Conservation (phyloP, 179 eudicot species). For the Nepenthes alata region DNA sequence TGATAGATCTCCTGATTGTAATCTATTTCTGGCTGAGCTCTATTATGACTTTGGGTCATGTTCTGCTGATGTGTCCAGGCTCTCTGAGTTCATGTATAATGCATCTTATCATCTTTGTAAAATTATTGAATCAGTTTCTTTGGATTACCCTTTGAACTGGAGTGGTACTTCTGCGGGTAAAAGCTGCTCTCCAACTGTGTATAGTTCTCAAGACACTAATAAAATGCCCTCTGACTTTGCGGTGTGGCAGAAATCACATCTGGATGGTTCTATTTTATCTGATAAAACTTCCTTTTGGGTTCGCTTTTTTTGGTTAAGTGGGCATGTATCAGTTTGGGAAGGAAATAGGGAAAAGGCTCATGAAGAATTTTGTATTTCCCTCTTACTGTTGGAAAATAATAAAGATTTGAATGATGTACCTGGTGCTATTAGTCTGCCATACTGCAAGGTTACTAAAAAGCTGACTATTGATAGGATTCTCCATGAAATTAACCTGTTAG, state of each 20-base stretch:
- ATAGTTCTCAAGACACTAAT: constrained; percentile 17
- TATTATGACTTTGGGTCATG: constrained; percentile 61
- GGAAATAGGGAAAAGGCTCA: constrained; percentile 69
- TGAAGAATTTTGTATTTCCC: constrained; percentile 52
- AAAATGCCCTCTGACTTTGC: constrained; percentile 18
- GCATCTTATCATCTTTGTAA: constrained; percentile 78
- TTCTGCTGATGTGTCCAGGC: constrained; percentile 37
- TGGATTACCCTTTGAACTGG: constrained; percentile 36
- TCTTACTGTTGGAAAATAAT: constrained; percentile 49
- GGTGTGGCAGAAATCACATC: constrained; percentile 14
- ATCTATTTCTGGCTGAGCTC: constrained; percentile 88
- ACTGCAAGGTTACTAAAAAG: constrained; percentile 56
- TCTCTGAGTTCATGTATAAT: constrained; percentile 45
- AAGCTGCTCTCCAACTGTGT: constrained; percentile 10
- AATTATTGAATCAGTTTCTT: constrained; percentile 65
- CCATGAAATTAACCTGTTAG: constrained; percentile 66
- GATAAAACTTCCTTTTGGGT: constrained; percentile 69
- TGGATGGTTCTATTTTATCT: constrained; percentile 23
- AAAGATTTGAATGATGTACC: constrained; percentile 37
- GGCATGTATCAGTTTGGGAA: constrained; percentile 58
- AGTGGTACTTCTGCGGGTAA: constrained; percentile 18
- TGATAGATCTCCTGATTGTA: constrained; percentile 70
- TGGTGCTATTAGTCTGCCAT: constrained; percentile 54
- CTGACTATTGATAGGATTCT: constrained; percentile 56
- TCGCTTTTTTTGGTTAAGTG: constrained; percentile 85